Percentiles rank a stretch among this genome's conserved stretches.
These are phyloP conservation scores for Lippia alba DNA, from an alignment of 305 asterid species.

Conservation along the genomic window DNA sequence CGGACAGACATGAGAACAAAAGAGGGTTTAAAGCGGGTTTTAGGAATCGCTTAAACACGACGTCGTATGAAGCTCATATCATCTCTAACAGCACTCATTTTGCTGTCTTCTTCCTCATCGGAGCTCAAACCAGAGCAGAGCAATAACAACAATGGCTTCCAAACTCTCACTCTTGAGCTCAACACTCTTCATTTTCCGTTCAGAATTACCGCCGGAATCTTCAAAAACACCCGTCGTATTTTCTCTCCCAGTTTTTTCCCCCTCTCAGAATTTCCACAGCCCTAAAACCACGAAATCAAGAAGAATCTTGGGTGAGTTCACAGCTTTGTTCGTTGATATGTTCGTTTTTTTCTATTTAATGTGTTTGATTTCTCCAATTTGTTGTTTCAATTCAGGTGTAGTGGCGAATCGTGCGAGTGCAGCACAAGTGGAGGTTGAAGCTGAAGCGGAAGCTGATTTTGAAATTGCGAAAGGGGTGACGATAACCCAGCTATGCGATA, in stretches of 20 bases:
- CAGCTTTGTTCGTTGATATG: background rate
- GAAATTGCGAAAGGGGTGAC: constrained; percentile 89
- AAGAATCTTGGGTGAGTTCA: constrained; percentile 32
- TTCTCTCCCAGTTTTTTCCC: constrained; percentile 22
- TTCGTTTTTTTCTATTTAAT: background rate
- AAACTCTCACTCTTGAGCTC: constrained; percentile 50
- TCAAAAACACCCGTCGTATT: constrained; percentile 28
- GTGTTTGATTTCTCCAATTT: background rate
- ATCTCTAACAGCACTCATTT: constrained; percentile 9
- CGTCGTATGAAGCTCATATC: background rate
- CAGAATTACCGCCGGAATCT: constrained; percentile 42
- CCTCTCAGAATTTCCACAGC: constrained; percentile 35
- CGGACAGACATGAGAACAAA: background rate
- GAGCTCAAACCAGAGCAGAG: constrained; percentile 9
- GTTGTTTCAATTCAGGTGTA: constrained; percentile 40
- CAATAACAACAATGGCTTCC: constrained; percentile 32
- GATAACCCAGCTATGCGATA: constrained; percentile 81
- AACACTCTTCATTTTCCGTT: constrained; percentile 34
- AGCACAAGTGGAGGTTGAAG: constrained; percentile 54
- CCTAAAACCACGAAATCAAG: constrained; percentile 34
- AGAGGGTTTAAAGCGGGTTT: constrained; percentile 31
- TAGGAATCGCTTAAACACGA: constrained; percentile 6
- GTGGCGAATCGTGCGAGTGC: constrained; percentile 39
- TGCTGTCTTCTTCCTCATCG: background rate
- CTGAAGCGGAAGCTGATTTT: constrained; percentile 52